Base-by-base conservation (phyloP, 768 basidiomycete genomes). In the Mycena galericulata region DNA sequence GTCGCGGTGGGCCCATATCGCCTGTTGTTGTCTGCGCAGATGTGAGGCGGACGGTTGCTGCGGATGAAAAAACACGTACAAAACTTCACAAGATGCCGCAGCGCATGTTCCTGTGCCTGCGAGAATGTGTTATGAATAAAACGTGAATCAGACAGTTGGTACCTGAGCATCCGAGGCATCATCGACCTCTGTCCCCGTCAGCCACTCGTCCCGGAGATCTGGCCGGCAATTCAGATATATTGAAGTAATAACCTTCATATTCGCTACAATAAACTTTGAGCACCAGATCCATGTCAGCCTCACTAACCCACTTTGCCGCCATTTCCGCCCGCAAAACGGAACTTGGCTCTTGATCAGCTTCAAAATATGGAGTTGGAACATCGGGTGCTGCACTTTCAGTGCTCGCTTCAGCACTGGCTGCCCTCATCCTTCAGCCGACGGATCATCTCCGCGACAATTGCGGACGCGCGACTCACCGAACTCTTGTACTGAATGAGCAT, bases 271-370 rank as follows among this genome's bases (percentile, higher is more conserved):
- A 26, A 61, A 56, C 17, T 59, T 43, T 58, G 65, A 51, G 67
- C 22, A 59, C 22, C 58, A 62, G 50, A 67, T 56, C 34, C 41
- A 36, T 49, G 38, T 34, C 22, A 62, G 45, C 62, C 58, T 53
- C 54, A 30, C 24, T 34, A 20, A 78, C 88, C 74, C 80, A 98
- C 97, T 93, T 83, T 98, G 96, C 56, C 97, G 87, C 98, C 98
- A 99, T 81, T 97, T 98, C 45, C 97, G 87, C 22, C 97, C 98
- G 75, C 96, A 97, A 79, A 96, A 98, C 2, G 98, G 98, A 7
- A 99, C 96, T 86, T 99, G 98, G 71, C 95, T 97, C 85, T 99
- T 99, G 84, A 99, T 97, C 65, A 99, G 84, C 81, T 99, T 99
- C 71, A 99, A 85, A 11, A 98, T 89, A 79, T 98, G 95, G 27